A percentile compares a stretch with the other conserved stretches of the same genome.
phyloP scores from a whole-genome alignment of 83 land plant species.

The Picea abies region DNA sequence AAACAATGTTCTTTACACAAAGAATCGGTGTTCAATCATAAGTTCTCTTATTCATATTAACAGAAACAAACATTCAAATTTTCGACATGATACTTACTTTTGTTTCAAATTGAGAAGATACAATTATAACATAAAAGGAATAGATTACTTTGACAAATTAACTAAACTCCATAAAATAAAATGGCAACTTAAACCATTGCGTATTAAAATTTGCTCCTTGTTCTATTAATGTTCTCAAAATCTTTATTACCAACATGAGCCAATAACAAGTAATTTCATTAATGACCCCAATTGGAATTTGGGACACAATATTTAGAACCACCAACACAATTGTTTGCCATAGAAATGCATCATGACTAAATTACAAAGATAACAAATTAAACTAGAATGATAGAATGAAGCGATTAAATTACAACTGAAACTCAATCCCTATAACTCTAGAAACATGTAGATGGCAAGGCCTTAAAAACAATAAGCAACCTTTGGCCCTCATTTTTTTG shows the following conservation, averaged over 20 bases:
- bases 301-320: too few relatives aligned
- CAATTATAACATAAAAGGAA: neutral
- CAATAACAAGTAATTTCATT: too few relatives aligned
- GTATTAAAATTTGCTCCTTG: neutral
- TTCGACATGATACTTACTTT: neutral
- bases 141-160: neutral
- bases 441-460: too few relatives aligned
- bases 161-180: neutral
- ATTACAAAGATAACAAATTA: too few relatives aligned
- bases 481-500: too few relatives aligned
- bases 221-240: neutral
- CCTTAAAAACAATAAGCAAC: too few relatives aligned
- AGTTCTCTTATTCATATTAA: neutral
- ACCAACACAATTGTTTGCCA: too few relatives aligned
- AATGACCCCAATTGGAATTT: too few relatives aligned
- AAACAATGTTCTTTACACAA: neutral
- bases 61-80: constrained; percentile 1
- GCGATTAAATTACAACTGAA: too few relatives aligned
- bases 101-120: neutral
- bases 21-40: neutral
- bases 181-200: neutral
- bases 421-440: too few relatives aligned
- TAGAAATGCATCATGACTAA: too few relatives aligned
- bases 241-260: neutral
- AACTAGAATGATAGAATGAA: too few relatives aligned